These are phyloP conservation scores for Neurospora pannonica DNA, from an alignment of 495 filamentous ascomycete genomes.

Conservation along the genomic window DNA sequence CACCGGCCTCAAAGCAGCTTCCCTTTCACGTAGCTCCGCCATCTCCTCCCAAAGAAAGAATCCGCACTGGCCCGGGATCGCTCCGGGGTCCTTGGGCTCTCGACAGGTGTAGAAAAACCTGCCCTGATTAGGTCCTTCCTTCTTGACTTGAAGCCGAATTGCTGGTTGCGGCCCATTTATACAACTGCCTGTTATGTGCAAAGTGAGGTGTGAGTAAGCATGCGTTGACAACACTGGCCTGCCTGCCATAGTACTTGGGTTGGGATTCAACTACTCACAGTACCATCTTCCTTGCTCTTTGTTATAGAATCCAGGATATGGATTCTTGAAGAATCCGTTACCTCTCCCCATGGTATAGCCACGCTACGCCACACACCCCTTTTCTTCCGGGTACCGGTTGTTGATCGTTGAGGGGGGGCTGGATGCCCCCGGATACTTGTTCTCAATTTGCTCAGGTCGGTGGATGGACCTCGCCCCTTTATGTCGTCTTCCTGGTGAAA, in stretches of 20 bases:
- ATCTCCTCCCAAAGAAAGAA: constrained; percentile 67
- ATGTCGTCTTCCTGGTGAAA: neutral
- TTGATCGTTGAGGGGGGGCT: neutral
- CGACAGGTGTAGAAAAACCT: constrained; percentile 59
- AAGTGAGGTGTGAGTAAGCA: neutral
- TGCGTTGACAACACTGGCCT: neutral
- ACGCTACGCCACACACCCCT: neutral
- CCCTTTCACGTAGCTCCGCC: constrained; percentile 49
- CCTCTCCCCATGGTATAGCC: neutral
- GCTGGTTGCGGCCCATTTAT: constrained; percentile 42
- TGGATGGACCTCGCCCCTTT: neutral
- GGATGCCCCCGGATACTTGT: neutral
- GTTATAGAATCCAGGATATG: neutral
- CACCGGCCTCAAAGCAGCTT: constrained; percentile 28
- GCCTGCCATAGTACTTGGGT: neutral
- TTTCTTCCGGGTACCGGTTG: neutral
- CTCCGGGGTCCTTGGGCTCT: neutral
- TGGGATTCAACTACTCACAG: neutral
- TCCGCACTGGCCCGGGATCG: constrained; percentile 35
- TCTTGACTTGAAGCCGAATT: constrained; percentile 51
- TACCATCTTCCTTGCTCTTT: neutral
- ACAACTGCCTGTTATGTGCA: neutral
- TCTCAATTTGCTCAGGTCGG: neutral
- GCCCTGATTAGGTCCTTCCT: constrained; percentile 57
- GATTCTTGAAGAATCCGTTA: neutral